Base-by-base conservation (phyloP, 768 basidiomycete genomes). In the Flagelloscypha sp. region DNA sequence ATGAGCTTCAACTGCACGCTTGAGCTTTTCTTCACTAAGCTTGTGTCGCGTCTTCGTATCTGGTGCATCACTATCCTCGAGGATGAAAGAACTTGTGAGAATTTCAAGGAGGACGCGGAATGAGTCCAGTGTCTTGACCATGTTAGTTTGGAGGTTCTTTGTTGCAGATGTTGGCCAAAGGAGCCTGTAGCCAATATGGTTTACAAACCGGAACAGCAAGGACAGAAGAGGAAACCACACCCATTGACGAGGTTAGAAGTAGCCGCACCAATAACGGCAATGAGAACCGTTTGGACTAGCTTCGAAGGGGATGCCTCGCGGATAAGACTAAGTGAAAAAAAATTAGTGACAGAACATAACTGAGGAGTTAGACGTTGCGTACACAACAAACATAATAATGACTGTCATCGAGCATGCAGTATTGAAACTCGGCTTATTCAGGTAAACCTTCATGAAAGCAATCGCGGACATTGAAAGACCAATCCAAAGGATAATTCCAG, bases 381-480 rank as follows among this genome's bases (percentile, higher is more conserved):
- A 86, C 78, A 93, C 89, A 24, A 87, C 70, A 49, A 88, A 92
- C 10, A 93, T 65, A 13, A 86, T 78, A 33, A 89, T 87, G 0
- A 75, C 71, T 0, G 76, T 79, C 87, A 89, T 89, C 42, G 82
- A 87, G 47, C 83, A 84, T 7, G 86, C 86, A n/a, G 87, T 82
- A 48, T 89, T 89, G 49, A 90, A 95, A 13, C 82, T 79, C 2
- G 88, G 86, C 50, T 83, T 92, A 8, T 65, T 70, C 68, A 98
- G 88, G 79, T 83, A 88, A 2, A 85, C 72, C 56, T 97, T 98
- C 61, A 81, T 75, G 84, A 87, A 98, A 1, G 92, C 88, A 12
- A 97, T 55, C 3, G 70, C 52, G 32, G 79, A 81, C 70, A 94
- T 84, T 15, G 82, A 78, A 3, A 86, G 46, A 4, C 86, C 92